Conservation (phyloP, 345 rosid species). For the Moricandia arvensis region DNA sequence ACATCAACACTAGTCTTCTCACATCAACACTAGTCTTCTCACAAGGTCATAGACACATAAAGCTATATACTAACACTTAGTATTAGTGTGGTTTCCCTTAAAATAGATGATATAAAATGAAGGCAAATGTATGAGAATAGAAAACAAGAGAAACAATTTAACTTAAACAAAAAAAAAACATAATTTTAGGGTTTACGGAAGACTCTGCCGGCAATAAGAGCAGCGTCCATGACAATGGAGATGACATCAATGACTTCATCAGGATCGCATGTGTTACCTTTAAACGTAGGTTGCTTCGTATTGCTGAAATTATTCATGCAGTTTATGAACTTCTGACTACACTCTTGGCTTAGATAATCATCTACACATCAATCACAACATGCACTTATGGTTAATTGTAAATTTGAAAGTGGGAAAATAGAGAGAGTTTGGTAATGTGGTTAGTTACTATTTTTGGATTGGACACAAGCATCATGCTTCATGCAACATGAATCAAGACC, state of each 20-base stretch:
- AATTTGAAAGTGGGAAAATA: neutral
- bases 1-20: neutral
- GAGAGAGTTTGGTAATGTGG: neutral
- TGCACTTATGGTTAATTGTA: neutral
- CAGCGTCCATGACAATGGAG: constrained; percentile 72
- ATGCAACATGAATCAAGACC: constrained; percentile 95
- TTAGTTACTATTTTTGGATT: constrained; percentile 64
- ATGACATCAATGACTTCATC: constrained; percentile 64
- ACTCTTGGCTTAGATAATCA: constrained; percentile 83
- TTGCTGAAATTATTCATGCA: constrained; percentile 64
- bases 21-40: neutral
- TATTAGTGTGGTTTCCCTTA: neutral
- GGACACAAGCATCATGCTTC: constrained; percentile 89
- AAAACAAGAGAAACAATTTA: neutral
- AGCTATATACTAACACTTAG: neutral
- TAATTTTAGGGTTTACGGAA: constrained; percentile 60
- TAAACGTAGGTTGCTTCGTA: constrained; percentile 48
- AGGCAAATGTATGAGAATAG: neutral
- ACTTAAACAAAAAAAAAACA: neutral
- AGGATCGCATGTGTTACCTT: constrained; percentile 65
- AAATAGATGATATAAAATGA: neutral
- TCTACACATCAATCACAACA: constrained; percentile 41
- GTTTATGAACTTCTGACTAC: constrained; percentile 70
- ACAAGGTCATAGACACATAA: neutral
- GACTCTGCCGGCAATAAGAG: constrained; percentile 82